Percentiles rank a stretch among this genome's conserved stretches.
Evolutionary conservation across 371 early-diverging fungal genomes (phyloP).

Genomic region (Mucor plumbeus): DNA sequence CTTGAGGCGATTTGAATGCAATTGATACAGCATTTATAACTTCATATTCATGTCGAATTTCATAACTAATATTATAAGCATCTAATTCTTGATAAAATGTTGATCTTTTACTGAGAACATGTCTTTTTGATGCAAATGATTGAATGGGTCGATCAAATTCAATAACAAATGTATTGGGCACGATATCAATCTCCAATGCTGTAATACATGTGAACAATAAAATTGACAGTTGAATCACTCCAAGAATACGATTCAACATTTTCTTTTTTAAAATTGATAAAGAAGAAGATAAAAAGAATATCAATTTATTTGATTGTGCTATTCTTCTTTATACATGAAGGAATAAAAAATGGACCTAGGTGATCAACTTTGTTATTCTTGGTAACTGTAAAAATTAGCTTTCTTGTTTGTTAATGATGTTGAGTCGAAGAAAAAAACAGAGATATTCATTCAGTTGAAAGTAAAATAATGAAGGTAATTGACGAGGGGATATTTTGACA

Average conservation of each 20-base stretch:
- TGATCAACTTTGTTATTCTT: background rate
- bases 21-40: slow-evolving; percentile 49
- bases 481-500: slow-evolving; percentile 2
- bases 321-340: background rate
- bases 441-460: background rate
- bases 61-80: slow-evolving; percentile 33
- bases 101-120: slow-evolving; percentile 19
- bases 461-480: background rate
- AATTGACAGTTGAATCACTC: too few relatives aligned
- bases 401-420: background rate
- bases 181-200: background rate
- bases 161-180: slow-evolving; percentile 39
- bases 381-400: slow-evolving; percentile 1
- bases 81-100: slow-evolving; percentile 33
- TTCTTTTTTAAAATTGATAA: too few relatives aligned
- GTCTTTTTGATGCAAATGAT: slow-evolving; percentile 15
- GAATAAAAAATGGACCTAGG: background rate
- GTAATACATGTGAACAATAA: background rate
- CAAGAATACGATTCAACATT: too few relatives aligned
- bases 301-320: too few relatives aligned
- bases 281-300: too few relatives aligned
- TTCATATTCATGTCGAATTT: slow-evolving; percentile 43
- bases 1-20: slow-evolving; percentile 30
- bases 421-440: background rate
- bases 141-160: slow-evolving; percentile 30